Evolutionary conservation across 192 early-diverging fungal genomes (phyloP), one percentile per base, ranked within the genome.

Genomic region (Coemansia aciculifera): DNA sequence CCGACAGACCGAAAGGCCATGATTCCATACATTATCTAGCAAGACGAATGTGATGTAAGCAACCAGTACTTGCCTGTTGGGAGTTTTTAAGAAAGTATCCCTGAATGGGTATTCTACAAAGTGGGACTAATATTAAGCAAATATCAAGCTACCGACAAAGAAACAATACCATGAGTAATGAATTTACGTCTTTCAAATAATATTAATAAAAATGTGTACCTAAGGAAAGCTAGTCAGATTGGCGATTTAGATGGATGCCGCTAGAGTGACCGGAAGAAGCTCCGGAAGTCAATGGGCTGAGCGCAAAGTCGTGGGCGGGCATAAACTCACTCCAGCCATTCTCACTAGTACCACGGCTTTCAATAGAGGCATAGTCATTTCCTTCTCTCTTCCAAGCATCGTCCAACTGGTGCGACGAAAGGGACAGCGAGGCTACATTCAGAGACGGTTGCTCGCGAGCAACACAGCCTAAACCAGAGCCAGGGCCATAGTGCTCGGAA

Each of bases 21-120:
- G n/a, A 59, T 81, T 29, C 84, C 84, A 38, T 85, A 44, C 59
- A 42, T 85, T 3, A 27, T 81, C 17, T 81, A 71, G 38, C 5
- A 49, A 37, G 11, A 43, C 10, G 13, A 36, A 7, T 36, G 36
- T 3, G 29, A 52, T 19, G 46, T 21, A 49, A 2, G 46, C 46
- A 49, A 24, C 46, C 10, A 15, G 21, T 23, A 23, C 56, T 64
- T 51, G 36, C 24, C 49, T 39, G 34, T 61, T 54, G 46, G n/a
- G n/a, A n/a, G n/a, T n/a, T n/a, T n/a, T n/a, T n/a, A n/a, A n/a
- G n/a, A n/a, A n/a, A n/a, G n/a, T n/a, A n/a, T n/a, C n/a, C n/a
- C n/a, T n/a, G n/a, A n/a, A n/a, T n/a, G n/a, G n/a, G n/a, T n/a
- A n/a, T n/a, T n/a, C n/a, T n/a, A n/a, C n/a, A n/a, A n/a, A n/a